Percentiles rank a stretch among this genome's conserved stretches.
phyloP scores from a whole-genome alignment of 768 basidiomycete species.

The Lyophyllum atratum region DNA sequence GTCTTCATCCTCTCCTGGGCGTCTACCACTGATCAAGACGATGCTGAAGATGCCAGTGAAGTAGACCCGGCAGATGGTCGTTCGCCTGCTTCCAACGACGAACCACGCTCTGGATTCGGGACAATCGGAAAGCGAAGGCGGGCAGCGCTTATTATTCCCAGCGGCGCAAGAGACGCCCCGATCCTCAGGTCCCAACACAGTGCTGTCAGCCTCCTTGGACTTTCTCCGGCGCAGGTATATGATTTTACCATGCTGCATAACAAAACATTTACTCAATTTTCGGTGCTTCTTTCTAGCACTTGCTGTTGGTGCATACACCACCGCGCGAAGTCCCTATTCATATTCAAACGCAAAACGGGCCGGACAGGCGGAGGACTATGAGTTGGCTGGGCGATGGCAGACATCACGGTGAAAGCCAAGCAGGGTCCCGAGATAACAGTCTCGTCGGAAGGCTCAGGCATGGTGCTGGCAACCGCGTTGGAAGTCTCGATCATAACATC shows the following conservation, averaged over 20 bases:
- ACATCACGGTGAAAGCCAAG: constrained; percentile 2
- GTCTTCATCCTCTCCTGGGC: constrained; percentile 86
- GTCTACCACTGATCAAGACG: constrained; percentile 33
- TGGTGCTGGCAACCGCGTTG: constrained; percentile 18
- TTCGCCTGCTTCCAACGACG: constrained; percentile 20
- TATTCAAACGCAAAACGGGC: constrained; percentile 29
- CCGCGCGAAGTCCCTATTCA: constrained; percentile 48
- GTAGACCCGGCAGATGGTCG: constrained; percentile 17
- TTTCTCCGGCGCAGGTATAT: constrained; percentile 74
- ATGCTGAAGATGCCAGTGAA: constrained; percentile 30
- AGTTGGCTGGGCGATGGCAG: constrained; percentile 34
- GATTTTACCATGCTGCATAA: not conserved
- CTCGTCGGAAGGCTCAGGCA: constrained; percentile 22
- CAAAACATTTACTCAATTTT: not conserved
- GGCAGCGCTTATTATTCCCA: constrained; percentile 52
- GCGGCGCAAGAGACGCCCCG: constrained; percentile 44
- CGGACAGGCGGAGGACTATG: constrained; percentile 39
- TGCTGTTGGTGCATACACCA: constrained; percentile 68
- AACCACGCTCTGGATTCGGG: constrained; percentile 30
- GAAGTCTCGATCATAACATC: constrained; percentile 24
- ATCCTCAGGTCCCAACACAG: constrained; percentile 54
- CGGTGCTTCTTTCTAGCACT: constrained; percentile 47
- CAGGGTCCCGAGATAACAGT: constrained; percentile 24
- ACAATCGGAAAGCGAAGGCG: constrained; percentile 41
- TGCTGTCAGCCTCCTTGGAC: constrained; percentile 60